These are phyloP conservation scores for Solanum rostratum DNA, from an alignment of 257 asterid genomes.

Conservation along the genomic window DNA sequence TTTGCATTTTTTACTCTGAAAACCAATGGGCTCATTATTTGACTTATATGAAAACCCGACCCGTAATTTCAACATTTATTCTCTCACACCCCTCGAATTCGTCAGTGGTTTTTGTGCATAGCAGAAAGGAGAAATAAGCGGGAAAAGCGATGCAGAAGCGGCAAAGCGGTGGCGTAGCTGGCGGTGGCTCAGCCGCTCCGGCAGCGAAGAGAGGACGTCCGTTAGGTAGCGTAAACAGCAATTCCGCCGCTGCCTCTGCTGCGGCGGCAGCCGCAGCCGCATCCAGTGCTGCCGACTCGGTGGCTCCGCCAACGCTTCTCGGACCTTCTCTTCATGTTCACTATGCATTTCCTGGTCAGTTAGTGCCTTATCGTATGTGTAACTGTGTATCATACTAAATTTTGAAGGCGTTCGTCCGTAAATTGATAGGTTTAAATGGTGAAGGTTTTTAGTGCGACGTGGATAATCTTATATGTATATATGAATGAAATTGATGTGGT, in stretches of 20 bases:
- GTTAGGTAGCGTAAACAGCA: slow-evolving; percentile 58
- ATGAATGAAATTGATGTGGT: background rate
- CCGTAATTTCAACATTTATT: background rate
- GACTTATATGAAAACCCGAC: background rate
- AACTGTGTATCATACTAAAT: background rate
- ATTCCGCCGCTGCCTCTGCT: slow-evolving; percentile 17
- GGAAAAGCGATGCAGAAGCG: slow-evolving; percentile 64
- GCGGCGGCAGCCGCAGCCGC: slow-evolving; percentile 28
- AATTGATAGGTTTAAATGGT: background rate
- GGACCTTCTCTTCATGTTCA: slow-evolving; percentile 92
- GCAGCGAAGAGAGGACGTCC: slow-evolving; percentile 93
- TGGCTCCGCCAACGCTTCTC: slow-evolving; percentile 62
- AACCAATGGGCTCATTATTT: background rate
- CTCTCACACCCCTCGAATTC: background rate
- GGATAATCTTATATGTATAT: background rate
- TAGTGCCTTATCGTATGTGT: background rate
- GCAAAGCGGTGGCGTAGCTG: slow-evolving; percentile 33
- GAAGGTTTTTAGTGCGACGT: background rate
- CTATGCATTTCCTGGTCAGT: slow-evolving; percentile 76
- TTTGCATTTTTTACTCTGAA: background rate
- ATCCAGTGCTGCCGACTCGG: slow-evolving; percentile 35
- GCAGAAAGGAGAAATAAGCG: background rate
- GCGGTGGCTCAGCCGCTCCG: slow-evolving; percentile 62
- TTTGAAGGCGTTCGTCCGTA: background rate
- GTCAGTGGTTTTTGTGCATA: background rate